Base-by-base conservation (phyloP, 108 stramenopile genomes). In the Phaeodactylum tricornutum region DNA sequence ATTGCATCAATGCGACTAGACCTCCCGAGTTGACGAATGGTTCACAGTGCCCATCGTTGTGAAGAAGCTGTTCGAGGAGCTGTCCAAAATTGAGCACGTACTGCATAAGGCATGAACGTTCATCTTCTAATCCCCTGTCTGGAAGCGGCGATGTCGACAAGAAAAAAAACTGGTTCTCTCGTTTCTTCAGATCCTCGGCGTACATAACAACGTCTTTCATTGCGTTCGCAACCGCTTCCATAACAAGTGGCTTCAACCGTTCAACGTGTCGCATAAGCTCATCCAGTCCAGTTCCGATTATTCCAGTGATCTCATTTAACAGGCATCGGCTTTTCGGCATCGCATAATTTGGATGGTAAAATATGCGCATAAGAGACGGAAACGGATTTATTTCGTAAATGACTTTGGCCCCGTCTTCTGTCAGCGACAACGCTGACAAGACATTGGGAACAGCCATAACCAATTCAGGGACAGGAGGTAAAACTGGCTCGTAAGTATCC, bases 201-300 rank as follows among this genome's bases (percentile, higher is more conserved):
- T 84, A 57, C 21, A 40, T 46, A 25, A 68, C 72, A 27, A 93
- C 66, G 11, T 69, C 61, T 34, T 79, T 68, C 63, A 95, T 74
- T 4, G 84, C 78, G 29, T 62, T 29, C 4, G 83, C 74, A 31
- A 90, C 56, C 11, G 87, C 79, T 37, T 51, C 50, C 34, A 90
- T 57, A 29, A 92, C 69, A 5, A 55, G 38, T 21, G 77, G 53
- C 35, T 66, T 82, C 53, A 93, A 51, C 36, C 31, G 45, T 22
- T 79, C 78, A 42, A 86, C 84, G 68, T 93, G 92, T 3, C 90
- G 78, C 87, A 96, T 92, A 22, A 93, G 67, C 69, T 96, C 94
- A 50, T 93, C 92, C 21, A 96, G 58, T 15, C 90, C 92, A 2
- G 83, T 76, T 11, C 94, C 94, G 35, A 93, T 71, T 32, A 81